Conservation (phyloP, 1,139 yeast genomes). For the Pichia norvegensis region DNA sequence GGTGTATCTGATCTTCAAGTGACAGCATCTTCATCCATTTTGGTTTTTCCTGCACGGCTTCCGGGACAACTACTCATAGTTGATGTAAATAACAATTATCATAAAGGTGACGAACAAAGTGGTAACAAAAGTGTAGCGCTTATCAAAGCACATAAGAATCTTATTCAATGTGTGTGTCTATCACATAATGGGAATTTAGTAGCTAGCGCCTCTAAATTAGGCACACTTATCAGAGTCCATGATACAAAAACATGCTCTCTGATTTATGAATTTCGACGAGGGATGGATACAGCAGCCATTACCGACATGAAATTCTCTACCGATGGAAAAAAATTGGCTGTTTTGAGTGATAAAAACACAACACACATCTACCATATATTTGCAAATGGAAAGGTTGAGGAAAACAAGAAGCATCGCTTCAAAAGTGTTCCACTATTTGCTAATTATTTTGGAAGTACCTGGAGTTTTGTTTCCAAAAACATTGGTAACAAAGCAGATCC, state of each 20-base stretch:
- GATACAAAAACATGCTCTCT: slow-evolving; percentile 68
- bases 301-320: slow-evolving; percentile 82
- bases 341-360: slow-evolving; percentile 81
- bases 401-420: slow-evolving; percentile 61
- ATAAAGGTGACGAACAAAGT: slow-evolving; percentile 28
- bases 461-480: slow-evolving; percentile 84
- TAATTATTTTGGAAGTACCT: slow-evolving; percentile 71
- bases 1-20: slow-evolving; percentile 63
- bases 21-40: slow-evolving; percentile 27
- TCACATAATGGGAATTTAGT: slow-evolving; percentile 69
- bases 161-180: slow-evolving; percentile 58
- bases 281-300: slow-evolving; percentile 73
- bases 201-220: slow-evolving; percentile 84
- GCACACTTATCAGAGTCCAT: slow-evolving; percentile 77
- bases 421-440: slow-evolving; percentile 55
- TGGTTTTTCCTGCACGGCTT: slow-evolving; percentile 68
- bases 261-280: slow-evolving; percentile 77
- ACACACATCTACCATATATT: slow-evolving; percentile 67
- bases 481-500: slow-evolving; percentile 38
- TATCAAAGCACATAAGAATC: slow-evolving; percentile 75
- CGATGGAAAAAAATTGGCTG: slow-evolving; percentile 67
- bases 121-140: slow-evolving; percentile 60
- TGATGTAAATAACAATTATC: slow-evolving; percentile 49
- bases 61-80: slow-evolving; percentile 76
- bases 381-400: slow-evolving; percentile 3